phyloP scores from a whole-genome alignment of 1,139 yeast genomes.

The Sugiyamaella xylanicola region DNA sequence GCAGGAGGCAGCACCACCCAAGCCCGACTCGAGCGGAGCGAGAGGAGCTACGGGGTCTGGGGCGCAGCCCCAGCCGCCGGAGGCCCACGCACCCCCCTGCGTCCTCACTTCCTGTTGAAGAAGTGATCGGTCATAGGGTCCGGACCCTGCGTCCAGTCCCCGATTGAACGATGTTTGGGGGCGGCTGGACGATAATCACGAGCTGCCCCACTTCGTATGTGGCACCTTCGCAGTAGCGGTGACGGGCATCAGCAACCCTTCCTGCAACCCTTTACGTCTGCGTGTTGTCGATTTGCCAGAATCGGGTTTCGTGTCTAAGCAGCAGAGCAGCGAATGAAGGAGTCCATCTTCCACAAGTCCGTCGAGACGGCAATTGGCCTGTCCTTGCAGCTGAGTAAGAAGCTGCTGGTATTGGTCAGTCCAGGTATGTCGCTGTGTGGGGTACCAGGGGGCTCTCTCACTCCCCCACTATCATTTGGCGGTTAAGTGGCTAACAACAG shows the following conservation, averaged over 20 bases:
- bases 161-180: not conserved
- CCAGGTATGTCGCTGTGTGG: constrained; percentile 15
- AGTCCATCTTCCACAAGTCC: constrained; percentile 21
- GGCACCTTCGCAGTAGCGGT: not conserved
- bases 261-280: not conserved
- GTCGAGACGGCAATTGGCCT: constrained; percentile 26
- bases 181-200: not conserved
- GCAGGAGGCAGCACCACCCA: too few species aligned
- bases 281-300: not conserved
- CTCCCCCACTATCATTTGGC: not conserved
- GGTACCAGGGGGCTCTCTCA: constrained; percentile 2
- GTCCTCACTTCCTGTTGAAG: not conserved
- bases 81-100: not conserved
- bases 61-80: not conserved
- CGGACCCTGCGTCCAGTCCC: not conserved
- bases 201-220: not conserved
- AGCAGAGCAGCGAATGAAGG: constrained; percentile 15
- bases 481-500: not conserved
- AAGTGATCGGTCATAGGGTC: not conserved
- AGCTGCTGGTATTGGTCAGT: constrained; percentile 25
- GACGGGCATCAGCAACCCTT: not conserved
- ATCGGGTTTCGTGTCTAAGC: too few species aligned
- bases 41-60: not conserved
- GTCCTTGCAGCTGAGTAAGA: constrained; percentile 22
- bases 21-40: not conserved